Evolutionary conservation across 2,329 filamentous ascomycete genomes (phyloP), one percentile per base, ranked within the genome.

Genomic region (Ophiostoma angusticollis): DNA sequence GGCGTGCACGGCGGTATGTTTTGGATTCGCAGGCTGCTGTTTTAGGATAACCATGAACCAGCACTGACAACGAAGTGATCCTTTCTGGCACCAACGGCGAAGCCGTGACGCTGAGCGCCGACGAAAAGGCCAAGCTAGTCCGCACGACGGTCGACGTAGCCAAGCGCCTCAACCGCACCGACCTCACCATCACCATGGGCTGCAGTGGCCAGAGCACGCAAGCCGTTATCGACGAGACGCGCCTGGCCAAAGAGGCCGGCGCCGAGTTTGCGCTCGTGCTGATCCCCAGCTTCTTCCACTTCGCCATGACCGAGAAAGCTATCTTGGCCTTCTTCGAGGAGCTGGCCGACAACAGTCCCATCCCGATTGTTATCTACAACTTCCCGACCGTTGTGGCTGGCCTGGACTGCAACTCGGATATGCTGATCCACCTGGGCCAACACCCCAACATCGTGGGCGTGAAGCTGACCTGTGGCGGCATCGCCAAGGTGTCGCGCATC

Each of bases 81-180:
- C 74, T 77, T 30, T 78, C 81, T 52, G 80, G 80, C 36, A 80
- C 76, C 47, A 84, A 84, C 49, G 80, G 80, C 49, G 80, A 85
- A 58, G 77, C 80, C 8, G 78, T 82, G 3, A 78, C 82, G 44
- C 64, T 84, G 5, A 72, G 72, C 31, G 65, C 70, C 41, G 65
- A 69, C 12, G 80, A 84, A 55, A 74, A 80, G 50, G 65, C 67
- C 35, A 60, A 68, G 34, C 67, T 84, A 44, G 76, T 78, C 5
- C 58, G 58, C 42, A 67, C 70, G 22, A 79, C 78, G 2, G 75
- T 78, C 34, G 64, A 70, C 45, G 70, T 72, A 25, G 70, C 78
- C 28, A 66, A 72, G 45, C 58, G 64, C 27, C 64, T 64, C 34
- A 76, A 72, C 9, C 74, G 68, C 45, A 56, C 63, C 1, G 60